phyloP scores from a whole-genome alignment of 352 stramenopile species.

The Globisporangium nodosum region DNA sequence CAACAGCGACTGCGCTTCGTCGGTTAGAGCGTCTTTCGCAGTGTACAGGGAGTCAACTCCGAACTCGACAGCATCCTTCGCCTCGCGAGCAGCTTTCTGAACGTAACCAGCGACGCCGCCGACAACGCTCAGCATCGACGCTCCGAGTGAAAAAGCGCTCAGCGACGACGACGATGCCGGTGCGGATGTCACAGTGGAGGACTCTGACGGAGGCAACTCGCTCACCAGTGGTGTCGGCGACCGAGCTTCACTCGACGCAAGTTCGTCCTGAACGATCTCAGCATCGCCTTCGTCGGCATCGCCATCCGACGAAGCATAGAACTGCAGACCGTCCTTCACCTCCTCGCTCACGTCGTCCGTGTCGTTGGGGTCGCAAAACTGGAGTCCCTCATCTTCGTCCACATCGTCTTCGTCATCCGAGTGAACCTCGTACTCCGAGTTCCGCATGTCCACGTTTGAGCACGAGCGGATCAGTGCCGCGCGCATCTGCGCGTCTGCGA shows the following conservation, averaged over 20 bases:
- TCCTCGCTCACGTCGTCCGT: slow-evolving; percentile 21
- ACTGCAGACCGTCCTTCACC: neutral
- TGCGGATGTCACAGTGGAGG: slow-evolving; percentile 10
- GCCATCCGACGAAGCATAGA: slow-evolving; percentile 1
- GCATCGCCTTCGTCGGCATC: neutral
- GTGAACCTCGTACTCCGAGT: slow-evolving; percentile 23
- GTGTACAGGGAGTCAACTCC: slow-evolving; percentile 71
- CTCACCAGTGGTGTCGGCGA: neutral
- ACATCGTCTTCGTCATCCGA: slow-evolving; percentile 48
- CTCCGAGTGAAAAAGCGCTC: slow-evolving; percentile 45
- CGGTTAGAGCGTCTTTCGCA: slow-evolving; percentile 54
- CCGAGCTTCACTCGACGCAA: neutral
- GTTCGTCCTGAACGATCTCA: neutral
- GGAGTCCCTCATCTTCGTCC: slow-evolving; percentile 18
- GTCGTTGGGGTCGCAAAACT: slow-evolving; percentile 26
- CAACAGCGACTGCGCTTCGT: slow-evolving; percentile 60
- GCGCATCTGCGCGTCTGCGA: slow-evolving; percentile 73
- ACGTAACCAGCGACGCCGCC: slow-evolving; percentile 65
- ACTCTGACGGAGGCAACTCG: slow-evolving; percentile 6
- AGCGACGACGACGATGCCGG: slow-evolving; percentile 31
- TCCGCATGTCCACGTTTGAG: slow-evolving; percentile 43
- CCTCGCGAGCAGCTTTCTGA: slow-evolving; percentile 65
- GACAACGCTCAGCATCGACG: slow-evolving; percentile 57
- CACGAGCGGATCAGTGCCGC: slow-evolving; percentile 65
- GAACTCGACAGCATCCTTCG: slow-evolving; percentile 69